Evolutionary conservation across 2,329 filamentous ascomycete genomes (phyloP).

Genomic region (Ascochyta fabae): DNA sequence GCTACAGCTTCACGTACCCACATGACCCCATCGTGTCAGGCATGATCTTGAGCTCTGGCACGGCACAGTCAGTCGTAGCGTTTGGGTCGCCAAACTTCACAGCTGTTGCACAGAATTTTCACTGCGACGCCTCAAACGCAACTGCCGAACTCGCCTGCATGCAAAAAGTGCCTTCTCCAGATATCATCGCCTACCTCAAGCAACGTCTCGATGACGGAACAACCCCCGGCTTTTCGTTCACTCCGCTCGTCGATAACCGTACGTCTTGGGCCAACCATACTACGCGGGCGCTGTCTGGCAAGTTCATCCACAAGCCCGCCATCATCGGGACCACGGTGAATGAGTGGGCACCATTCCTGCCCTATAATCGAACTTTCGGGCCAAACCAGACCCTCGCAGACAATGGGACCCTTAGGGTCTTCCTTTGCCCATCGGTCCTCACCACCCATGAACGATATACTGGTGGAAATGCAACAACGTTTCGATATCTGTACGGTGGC

Average conservation of each 20-base stretch:
- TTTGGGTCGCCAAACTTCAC: conserved; percentile 46
- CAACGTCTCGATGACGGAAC: conserved; percentile 30
- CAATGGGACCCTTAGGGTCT: conserved; percentile 25
- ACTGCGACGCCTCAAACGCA: conserved; percentile 31
- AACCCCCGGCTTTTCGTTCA: conserved; percentile 33
- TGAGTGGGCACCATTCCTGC: conserved; percentile 44
- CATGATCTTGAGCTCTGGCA: conserved; percentile 34
- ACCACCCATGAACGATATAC: conserved; percentile 34
- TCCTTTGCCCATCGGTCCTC: conserved; percentile 43
- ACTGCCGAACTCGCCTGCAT: conserved; percentile 46
- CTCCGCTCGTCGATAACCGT: conserved; percentile 35
- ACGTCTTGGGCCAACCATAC: conserved; percentile 46
- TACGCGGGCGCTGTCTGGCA: conserved; percentile 32
- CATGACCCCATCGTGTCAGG: conserved; percentile 55
- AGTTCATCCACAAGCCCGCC: conserved; percentile 39
- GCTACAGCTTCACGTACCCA: conserved; percentile 57
- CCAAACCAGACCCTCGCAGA: conserved; percentile 30
- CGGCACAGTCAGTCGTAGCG: conserved; percentile 11
- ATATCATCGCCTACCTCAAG: conserved; percentile 43
- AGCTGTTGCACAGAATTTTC: conserved; percentile 45
- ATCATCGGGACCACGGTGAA: conserved; percentile 45
- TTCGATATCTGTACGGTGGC: conserved; percentile 47
- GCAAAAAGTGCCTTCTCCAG: conserved; percentile 32
- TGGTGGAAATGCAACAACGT: conserved; percentile 36
- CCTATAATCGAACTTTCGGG: conserved; percentile 38